A percentile compares a stretch with the other conserved stretches of the same genome.
These are phyloP conservation scores for Zymoseptoria ardabiliae DNA, from an alignment of 2,329 filamentous ascomycete genomes.

Conservation along the genomic window DNA sequence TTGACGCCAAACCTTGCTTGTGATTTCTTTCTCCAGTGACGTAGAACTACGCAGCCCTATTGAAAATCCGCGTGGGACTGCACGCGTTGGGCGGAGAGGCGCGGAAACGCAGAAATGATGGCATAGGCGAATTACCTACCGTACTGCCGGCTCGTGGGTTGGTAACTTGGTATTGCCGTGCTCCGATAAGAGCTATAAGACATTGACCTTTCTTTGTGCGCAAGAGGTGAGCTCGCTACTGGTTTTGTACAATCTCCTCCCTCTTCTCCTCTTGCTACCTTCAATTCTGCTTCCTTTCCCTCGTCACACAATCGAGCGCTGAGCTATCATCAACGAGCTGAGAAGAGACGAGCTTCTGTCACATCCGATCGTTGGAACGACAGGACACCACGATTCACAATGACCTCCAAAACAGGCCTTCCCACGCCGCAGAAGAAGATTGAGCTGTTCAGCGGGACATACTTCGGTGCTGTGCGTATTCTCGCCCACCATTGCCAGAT, in stretches of 20 bases:
- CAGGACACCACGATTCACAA: background rate
- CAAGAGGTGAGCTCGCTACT: background rate
- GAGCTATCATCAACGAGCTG: background rate
- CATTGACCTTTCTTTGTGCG: background rate
- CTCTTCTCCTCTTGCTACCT: background rate
- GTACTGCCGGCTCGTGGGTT: too few relatives aligned
- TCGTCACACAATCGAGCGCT: background rate
- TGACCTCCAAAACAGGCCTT: slow-evolving; percentile 7
- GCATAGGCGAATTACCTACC: background rate
- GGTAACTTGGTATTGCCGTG: background rate
- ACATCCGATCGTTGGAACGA: background rate
- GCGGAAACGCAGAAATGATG: background rate
- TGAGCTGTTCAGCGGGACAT: slow-evolving; percentile 70
- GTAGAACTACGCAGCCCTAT: background rate
- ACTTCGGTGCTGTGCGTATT: slow-evolving; percentile 78
- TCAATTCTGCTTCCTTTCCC: background rate
- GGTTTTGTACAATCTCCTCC: background rate
- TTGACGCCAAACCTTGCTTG: background rate
- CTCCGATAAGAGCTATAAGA: background rate
- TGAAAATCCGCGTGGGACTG: background rate
- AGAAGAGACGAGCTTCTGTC: background rate
- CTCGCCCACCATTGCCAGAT: slow-evolving; percentile 50
- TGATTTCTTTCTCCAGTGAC: background rate
- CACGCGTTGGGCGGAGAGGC: background rate
- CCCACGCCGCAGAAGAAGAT: slow-evolving; percentile 65